Conservation (phyloP, 2,329 filamentous ascomycete genomes). For the Sclerotinia trifoliorum region DNA sequence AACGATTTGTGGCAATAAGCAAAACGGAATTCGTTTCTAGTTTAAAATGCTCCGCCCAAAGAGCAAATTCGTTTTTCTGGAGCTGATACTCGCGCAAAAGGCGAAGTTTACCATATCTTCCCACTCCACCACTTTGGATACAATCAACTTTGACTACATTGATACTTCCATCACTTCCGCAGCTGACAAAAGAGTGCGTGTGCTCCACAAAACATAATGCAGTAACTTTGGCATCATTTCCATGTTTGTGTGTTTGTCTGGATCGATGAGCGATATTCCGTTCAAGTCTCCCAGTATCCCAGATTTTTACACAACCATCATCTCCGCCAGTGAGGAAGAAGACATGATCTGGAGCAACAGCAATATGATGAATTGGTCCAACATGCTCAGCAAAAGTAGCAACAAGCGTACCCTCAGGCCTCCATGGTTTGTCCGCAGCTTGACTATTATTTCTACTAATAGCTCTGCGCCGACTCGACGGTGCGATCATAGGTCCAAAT, state of each 20-base stretch:
- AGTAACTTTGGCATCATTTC: constrained; percentile 68
- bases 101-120: constrained; percentile 75
- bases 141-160: constrained; percentile 76
- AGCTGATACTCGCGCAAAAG: constrained; percentile 80
- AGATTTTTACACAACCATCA: constrained; percentile 86
- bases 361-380: constrained; percentile 76
- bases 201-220: constrained; percentile 89
- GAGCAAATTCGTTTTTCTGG: constrained; percentile 68
- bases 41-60: constrained; percentile 92
- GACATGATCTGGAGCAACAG: constrained; percentile 81
- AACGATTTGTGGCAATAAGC: constrained; percentile 81
- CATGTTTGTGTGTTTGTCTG: constrained; percentile 79
- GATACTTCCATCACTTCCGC: constrained; percentile 84
- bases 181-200: constrained; percentile 90
- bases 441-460: constrained; percentile 41
- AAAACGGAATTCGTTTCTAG: constrained; percentile 79
- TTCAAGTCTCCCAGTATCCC: constrained; percentile 88
- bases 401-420: constrained; percentile 77
- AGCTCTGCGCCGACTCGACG: constrained; percentile 57
- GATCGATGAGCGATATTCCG: constrained; percentile 87
- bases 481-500: constrained; percentile 78
- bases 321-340: constrained; percentile 95
- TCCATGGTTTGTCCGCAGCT: constrained; percentile 64
- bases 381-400: constrained; percentile 87
- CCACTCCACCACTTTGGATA: constrained; percentile 53